Conservation (phyloP, 1,284 basidiomycete species). For the Athelia psychrophila region DNA sequence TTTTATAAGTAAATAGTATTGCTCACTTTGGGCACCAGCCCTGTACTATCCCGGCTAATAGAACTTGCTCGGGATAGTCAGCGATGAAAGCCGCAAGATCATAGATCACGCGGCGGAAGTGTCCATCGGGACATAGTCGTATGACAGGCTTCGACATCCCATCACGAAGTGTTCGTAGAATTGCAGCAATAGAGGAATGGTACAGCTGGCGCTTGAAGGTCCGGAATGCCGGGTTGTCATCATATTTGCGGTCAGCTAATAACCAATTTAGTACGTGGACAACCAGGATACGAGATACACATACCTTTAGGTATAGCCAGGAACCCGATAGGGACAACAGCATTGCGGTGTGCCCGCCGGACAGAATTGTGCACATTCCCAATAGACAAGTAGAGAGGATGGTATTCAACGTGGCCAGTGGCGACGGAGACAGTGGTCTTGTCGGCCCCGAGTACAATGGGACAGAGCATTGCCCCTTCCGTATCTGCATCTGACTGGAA, state of each 20-base stretch:
- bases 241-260: constrained; percentile 4
- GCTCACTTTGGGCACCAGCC: constrained; percentile 18
- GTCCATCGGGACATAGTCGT: constrained; percentile 10
- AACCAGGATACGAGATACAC: constrained; percentile 1
- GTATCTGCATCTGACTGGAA: constrained; percentile 3
- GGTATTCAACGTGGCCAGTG: constrained; percentile 10
- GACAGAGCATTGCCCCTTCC: constrained; percentile 10
- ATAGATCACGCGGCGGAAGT: constrained; percentile 8
- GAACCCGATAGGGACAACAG: constrained; percentile 10
- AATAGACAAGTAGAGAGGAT: constrained; percentile 12
- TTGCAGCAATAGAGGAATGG: constrained; percentile 8
- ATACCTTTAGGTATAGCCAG: constrained; percentile 16
- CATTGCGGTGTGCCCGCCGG: constrained; percentile 13
- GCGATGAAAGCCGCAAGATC: constrained; percentile 18
- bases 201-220: constrained; percentile 15
- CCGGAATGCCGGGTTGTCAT: constrained; percentile 4
- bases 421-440: constrained; percentile 13
- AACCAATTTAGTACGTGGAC: not conserved
- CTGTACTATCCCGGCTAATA: constrained; percentile 13
- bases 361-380: constrained; percentile 12
- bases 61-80: constrained; percentile 19
- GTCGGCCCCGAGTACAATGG: constrained; percentile 11
- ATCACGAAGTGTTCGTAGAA: constrained; percentile 7
- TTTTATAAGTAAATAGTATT: not conserved
- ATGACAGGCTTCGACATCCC: constrained; percentile 14